Evolutionary conservation across 805 yeast genomes (phyloP), one percentile per base, ranked within the genome.

Genomic region (Millerago galiae): DNA sequence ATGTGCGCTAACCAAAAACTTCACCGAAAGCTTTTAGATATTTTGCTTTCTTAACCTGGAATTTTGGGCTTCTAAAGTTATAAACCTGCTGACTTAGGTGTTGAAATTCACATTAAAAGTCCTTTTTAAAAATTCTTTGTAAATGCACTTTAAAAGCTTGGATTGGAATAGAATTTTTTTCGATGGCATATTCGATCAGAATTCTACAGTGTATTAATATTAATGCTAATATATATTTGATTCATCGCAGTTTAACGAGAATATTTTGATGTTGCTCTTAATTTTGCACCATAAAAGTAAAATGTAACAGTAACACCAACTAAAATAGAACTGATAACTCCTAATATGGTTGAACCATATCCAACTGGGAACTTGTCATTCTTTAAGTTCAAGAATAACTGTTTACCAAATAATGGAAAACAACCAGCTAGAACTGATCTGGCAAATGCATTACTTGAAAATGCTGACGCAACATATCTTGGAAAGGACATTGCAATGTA

Each of bases 371-470:
- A 79, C 33, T 65, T 68, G 2, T 60, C 60, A 37, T 71, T 68
- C 2, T 70, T 66, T 70, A 84, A 68, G 43, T 71, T 72, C 25
- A 63, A 54, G 59, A 82, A 83, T 85, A 84, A 74, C 45, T 71
- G 75, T 8, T 71, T 63, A 0, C 86, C 86, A 58, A 84, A 84
- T 39, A 84, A 64, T 27, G 86, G 86, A 71, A 77, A 78, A 1
- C 73, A 73, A 3, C 81, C 83, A 39, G 83, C 90, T 51, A 78
- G 75, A 0, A 69, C 67, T 2, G 83, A 74, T 60, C 90, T 74
- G 55, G 81, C 60, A 51, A 83, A 69, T 0, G 87, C 75, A 58
- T 81, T 82, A 11, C 78, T 85, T 2, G 88, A 83, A 50, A 81
- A 67, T 3, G 83, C 83, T 9, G 82, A 74, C 4, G 85, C 85